These are phyloP conservation scores for Hydrangea macrophylla DNA, from an alignment of 148 eudicot species.

Conservation along the genomic window DNA sequence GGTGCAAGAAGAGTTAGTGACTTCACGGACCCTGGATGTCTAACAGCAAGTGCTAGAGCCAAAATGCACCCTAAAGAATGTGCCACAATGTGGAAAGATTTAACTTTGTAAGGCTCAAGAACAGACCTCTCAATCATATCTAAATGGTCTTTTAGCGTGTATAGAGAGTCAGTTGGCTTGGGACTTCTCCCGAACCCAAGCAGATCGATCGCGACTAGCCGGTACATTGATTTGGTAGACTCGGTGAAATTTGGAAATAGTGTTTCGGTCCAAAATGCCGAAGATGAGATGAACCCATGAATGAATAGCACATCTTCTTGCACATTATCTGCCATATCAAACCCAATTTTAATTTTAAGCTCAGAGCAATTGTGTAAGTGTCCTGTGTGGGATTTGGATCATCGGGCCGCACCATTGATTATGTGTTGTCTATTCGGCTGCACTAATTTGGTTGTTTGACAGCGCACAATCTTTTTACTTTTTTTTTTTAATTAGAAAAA, in stretches of 20 bases:
- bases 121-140: conserved; percentile 86
- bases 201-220: conserved; percentile 76
- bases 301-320: conserved; percentile 78
- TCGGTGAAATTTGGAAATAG: conserved; percentile 74
- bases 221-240: conserved; percentile 58
- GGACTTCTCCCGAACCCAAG: conserved; percentile 95
- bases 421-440: too few relatives aligned
- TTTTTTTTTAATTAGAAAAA: too few relatives aligned
- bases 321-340: conserved; percentile 34
- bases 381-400: too few relatives aligned
- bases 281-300: conserved; percentile 90
- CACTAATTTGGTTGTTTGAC: too few relatives aligned
- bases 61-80: conserved; percentile 94
- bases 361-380: too few relatives aligned
- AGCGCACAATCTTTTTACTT: too few relatives aligned
- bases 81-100: conserved; percentile 90
- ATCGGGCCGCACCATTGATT: too few relatives aligned
- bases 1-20: conserved; percentile 91
- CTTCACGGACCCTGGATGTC: conserved; percentile 60
- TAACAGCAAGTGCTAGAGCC: conserved; percentile 82
- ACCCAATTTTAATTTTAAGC: not conserved
- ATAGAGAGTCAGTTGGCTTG: conserved; percentile 74
- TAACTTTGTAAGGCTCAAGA: conserved; percentile 47
- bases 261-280: conserved; percentile 92
- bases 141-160: conserved; percentile 78